Evolutionary conservation across 192 early-diverging fungal species (phyloP), one percentile per base, ranked within the genome.

Genomic region (Pilaira anomala): DNA sequence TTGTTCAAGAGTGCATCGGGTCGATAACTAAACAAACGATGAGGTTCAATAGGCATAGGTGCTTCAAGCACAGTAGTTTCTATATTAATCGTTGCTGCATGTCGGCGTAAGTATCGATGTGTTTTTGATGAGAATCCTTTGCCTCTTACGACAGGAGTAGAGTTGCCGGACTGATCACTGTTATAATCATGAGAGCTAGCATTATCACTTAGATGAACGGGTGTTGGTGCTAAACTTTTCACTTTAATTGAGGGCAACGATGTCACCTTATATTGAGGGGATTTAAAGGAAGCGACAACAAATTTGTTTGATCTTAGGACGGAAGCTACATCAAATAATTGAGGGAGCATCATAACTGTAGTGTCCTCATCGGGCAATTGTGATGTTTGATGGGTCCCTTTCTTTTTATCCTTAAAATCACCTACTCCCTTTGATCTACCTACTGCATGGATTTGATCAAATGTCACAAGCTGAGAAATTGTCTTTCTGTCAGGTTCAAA

Each of bases 401-500:
- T 16, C 2, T 33, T 48, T 4, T 51, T 63, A 3, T 53, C 49
- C 21, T 59, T 62, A 29, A 73, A 62, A 14, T 63, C 60, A n/a
- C 40, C 60, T 26, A 53, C 45, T 22, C 26, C 48, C 8, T 67
- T 62, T 24, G 72, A 66, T 9, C 72, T 75, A 21, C 77, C 83
- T 12, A 84, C 68, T 16, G 75, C 73, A 56, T 80, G 71, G 7
- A 84, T 80, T 24, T 79, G 74, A 67, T 84, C 83, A 60, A 78
- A 84, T 2, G 83, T 82, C 6, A 81, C 80, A 16, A 84, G 48
- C n/a, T 80, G 83, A 24, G 83, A 84, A 2, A 82, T 54, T 2
- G 68, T 56, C 64, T 68, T 62, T n/a, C 74, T 53, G 21, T 84
- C 83, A 14, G 72, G 67, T 9, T 67, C 63, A 14, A 73, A 67